phyloP scores from a whole-genome alignment of 2,329 filamentous ascomycete genomes.

The Rutstroemia sp. region DNA sequence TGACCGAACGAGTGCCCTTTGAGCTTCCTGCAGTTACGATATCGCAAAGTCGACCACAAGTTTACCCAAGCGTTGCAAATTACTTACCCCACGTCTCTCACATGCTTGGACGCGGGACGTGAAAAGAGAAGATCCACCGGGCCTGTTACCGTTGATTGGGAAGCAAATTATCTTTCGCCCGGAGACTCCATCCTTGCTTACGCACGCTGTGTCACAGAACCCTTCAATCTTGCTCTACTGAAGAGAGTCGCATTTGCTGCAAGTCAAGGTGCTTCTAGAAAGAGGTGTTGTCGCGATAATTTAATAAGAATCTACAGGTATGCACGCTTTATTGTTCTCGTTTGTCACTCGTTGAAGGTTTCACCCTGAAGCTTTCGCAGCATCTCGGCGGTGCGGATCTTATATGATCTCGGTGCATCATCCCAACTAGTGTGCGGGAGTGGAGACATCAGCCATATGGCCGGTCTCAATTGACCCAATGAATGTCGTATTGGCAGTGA shows the following conservation, averaged over 20 bases:
- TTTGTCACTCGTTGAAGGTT: neutral
- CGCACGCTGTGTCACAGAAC: neutral
- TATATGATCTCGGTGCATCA: conserved; percentile 14
- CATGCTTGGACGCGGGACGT: neutral
- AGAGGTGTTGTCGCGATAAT: neutral
- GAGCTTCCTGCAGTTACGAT: neutral
- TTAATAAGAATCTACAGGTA: neutral
- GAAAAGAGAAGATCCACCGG: neutral
- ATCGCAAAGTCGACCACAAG: neutral
- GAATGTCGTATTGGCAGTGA: neutral
- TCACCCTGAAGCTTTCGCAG: too few species aligned
- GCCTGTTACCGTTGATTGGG: neutral
- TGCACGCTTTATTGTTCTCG: neutral
- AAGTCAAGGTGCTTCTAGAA: neutral
- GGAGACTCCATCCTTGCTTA: neutral
- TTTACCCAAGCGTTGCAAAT: neutral
- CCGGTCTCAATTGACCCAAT: conserved; percentile 15
- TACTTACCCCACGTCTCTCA: neutral
- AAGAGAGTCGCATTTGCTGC: neutral
- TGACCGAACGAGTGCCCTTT: conserved; percentile 1
- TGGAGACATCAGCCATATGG: conserved; percentile 18
- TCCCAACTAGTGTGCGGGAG: conserved; percentile 19
- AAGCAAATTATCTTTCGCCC: neutral
- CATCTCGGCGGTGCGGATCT: conserved; percentile 10
- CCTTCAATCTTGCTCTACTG: neutral